phyloP scores from a whole-genome alignment of 345 rosid species.

The Gossypium australe region DNA sequence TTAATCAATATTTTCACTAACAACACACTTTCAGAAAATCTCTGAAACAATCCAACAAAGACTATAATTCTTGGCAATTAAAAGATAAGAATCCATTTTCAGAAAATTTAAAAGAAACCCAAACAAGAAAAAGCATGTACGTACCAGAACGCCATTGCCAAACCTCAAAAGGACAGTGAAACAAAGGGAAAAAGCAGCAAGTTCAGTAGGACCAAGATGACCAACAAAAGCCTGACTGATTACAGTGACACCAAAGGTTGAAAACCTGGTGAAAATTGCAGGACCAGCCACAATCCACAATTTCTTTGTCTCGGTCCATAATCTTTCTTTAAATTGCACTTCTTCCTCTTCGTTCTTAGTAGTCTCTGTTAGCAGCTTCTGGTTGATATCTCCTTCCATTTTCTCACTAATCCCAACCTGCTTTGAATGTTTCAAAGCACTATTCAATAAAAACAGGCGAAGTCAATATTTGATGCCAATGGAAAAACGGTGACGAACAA shows the following conservation, averaged over 20 bases:
- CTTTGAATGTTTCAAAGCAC: background rate
- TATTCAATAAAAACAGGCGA: background rate
- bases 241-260: slow-evolving; percentile 53
- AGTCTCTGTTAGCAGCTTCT: slow-evolving; percentile 19
- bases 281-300: slow-evolving; percentile 75
- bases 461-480: too few relatives aligned
- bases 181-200: slow-evolving; percentile 68
- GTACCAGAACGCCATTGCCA: slow-evolving; percentile 58
- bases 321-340: slow-evolving; percentile 25
- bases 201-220: slow-evolving; percentile 54
- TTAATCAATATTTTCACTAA: too few relatives aligned
- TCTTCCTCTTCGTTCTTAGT: slow-evolving; percentile 16
- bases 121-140: background rate
- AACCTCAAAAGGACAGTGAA: slow-evolving; percentile 61
- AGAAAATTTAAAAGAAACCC: background rate
- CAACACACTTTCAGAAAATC: too few relatives aligned
- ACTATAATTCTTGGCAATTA: background rate
- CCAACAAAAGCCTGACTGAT: slow-evolving; percentile 70
- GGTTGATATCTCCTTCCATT: slow-evolving; percentile 30
- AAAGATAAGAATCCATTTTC: too few relatives aligned
- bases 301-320: slow-evolving; percentile 59
- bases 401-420: background rate
- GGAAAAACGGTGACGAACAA: too few relatives aligned
- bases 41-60: too few relatives aligned
- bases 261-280: slow-evolving; percentile 65